These are phyloP conservation scores for Cyclospora cayetanensis DNA, from an alignment of 169 alveolate species.

Conservation along the genomic window DNA sequence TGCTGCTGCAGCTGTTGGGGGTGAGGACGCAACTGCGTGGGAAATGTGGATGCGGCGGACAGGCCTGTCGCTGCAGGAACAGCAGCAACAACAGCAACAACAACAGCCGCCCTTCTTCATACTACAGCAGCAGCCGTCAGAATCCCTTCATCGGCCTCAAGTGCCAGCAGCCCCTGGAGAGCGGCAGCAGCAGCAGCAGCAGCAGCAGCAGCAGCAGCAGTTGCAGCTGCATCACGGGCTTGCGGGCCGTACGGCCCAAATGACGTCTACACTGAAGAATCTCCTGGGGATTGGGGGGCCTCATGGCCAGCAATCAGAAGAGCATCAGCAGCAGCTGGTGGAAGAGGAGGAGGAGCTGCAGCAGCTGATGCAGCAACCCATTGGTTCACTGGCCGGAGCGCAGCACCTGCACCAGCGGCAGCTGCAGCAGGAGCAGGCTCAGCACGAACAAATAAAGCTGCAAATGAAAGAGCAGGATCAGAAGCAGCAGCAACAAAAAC, in stretches of 20 bases:
- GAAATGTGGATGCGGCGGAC: slow-evolving; percentile 46
- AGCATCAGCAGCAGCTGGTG: slow-evolving; percentile 11
- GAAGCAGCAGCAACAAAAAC: slow-evolving; percentile 52
- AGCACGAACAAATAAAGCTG: too few species aligned
- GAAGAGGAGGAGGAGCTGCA: slow-evolving; percentile 9
- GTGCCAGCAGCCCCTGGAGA: neutral
- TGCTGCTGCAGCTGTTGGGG: slow-evolving; percentile 38
- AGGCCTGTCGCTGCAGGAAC: slow-evolving; percentile 37
- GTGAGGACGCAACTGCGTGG: slow-evolving; percentile 42
- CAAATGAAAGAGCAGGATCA: neutral
- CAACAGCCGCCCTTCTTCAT: neutral
- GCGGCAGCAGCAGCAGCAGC: neutral
- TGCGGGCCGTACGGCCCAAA: slow-evolving; percentile 37
- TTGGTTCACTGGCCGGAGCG: neutral
- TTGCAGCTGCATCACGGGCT: slow-evolving; percentile 13
- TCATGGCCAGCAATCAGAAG: slow-evolving; percentile 24
- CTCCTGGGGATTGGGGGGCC: slow-evolving; percentile 52
- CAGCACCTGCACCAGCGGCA: slow-evolving; percentile 4
- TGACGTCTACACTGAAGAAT: slow-evolving; percentile 37
- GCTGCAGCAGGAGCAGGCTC: slow-evolving; percentile 39
- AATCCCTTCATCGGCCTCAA: neutral
- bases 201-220: neutral
- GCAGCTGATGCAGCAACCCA: neutral
- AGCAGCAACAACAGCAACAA: slow-evolving; percentile 48
- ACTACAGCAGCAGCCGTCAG: slow-evolving; percentile 38